phyloP scores from a whole-genome alignment of 768 basidiomycete species.

The Tubosaeta sp. region DNA sequence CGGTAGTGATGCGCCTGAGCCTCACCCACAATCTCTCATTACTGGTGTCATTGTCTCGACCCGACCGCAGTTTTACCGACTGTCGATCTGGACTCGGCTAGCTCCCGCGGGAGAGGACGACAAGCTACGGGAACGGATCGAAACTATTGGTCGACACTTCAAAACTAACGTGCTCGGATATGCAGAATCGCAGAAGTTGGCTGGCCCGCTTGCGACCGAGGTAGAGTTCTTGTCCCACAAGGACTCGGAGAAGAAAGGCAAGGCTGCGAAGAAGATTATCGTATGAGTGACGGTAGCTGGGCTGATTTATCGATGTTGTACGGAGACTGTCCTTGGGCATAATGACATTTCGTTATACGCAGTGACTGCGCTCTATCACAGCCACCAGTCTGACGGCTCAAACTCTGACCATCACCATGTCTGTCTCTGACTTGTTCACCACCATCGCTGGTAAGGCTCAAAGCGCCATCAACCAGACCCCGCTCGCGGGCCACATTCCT shows the following conservation, averaged over 20 bases:
- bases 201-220: conserved; percentile 87
- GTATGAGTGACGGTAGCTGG: conserved; percentile 39
- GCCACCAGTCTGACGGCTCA: conserved; percentile 22
- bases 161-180: conserved; percentile 88
- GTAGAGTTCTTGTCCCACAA: conserved; percentile 94
- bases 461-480: conserved; percentile 58
- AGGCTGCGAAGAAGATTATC: conserved; percentile 72
- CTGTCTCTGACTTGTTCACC: conserved; percentile 63
- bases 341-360: conserved; percentile 22
- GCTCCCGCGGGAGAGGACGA: conserved; percentile 58
- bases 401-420: conserved; percentile 37
- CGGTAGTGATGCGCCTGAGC: conserved; percentile 37
- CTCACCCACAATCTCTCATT: conserved; percentile 57
- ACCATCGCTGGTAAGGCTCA: conserved; percentile 77
- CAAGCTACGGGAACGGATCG: conserved; percentile 74
- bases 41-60: conserved; percentile 96
- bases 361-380: conserved; percentile 3
- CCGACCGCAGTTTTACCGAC: conserved; percentile 90
- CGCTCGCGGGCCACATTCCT: conserved; percentile 56
- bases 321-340: conserved; percentile 18
- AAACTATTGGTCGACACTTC: conserved; percentile 84
- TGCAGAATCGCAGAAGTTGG: conserved; percentile 63
- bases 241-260: conserved; percentile 93
- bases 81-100: conserved; percentile 96
- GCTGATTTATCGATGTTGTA: conserved; percentile 33